Base-by-base conservation (phyloP, 805 yeast genomes). In the Ogataea corticis region DNA sequence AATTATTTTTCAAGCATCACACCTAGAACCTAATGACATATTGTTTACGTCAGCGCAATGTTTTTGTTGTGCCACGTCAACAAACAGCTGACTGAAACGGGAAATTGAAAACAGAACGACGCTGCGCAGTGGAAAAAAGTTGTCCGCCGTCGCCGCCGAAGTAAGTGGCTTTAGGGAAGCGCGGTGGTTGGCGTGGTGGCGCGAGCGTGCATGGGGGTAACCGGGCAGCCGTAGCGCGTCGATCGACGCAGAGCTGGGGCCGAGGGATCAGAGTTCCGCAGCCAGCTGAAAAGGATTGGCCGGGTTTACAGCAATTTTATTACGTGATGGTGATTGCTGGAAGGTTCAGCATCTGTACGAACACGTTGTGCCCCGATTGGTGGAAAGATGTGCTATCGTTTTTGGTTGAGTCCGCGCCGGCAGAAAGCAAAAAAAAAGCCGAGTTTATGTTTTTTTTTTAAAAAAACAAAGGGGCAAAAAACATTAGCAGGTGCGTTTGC, bases 81-180 rank as follows among this genome's bases (percentile, higher is more conserved):
- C 40, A 37, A 28, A 36, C 25, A 28, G 15, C 18, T 12, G 40
- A 30, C 40, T 37, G 40, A 37, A 37, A 37, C 40, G 14, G 40
- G 40, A 37, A 37, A 37, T 28, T 37, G 15, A 28, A 37, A 37
- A 37, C 40, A 37, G 14, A 4, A 16, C 14, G 16, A 27, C 16
- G 12, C 16, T 18, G 29, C 23, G 25, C 32, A 16, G n/a, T 27
- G 40, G 40, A 28, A 28, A 28, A 15, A 28, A 37, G 40, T 27
- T 27, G 40, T 37, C 40, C 40, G 40, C 40, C 40, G 40, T 35
- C 38, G 38, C 38, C 31, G 30, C 38, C 38, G 38, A 35, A 15
- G 5, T 15, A 35, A 15, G 5, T 15, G 18, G 18, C 33, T 15
- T 5, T n/a, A 11, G 6, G 18, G 4, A 11, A 5, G 33, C 33